Conservation (phyloP, 2,329 filamentous ascomycete genomes). For the Aphanocladium album region DNA sequence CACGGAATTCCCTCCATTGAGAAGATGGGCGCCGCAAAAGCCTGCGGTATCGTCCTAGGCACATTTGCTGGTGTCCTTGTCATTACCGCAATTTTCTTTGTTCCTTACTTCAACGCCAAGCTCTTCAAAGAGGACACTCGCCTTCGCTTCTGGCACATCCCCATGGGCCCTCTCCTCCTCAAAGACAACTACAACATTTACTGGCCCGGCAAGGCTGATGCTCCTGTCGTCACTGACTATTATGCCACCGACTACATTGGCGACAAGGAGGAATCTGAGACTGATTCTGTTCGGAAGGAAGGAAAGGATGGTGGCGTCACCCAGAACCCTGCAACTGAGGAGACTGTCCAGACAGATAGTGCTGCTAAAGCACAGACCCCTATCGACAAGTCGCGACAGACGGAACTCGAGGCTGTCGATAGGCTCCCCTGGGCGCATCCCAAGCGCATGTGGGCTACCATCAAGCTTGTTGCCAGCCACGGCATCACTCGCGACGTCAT, state of each 20-base stretch:
- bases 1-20: conserved; percentile 22
- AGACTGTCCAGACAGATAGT: not conserved
- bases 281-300: not conserved
- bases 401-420: conserved; percentile 11
- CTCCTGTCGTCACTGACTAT: conserved; percentile 21
- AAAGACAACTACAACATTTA: conserved; percentile 21
- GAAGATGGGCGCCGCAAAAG: conserved; percentile 28
- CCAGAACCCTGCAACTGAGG: conserved; percentile 7
- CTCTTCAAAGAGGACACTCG: conserved; percentile 28
- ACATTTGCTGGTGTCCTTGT: not conserved
- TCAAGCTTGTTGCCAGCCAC: conserved; percentile 42
- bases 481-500: conserved; percentile 43
- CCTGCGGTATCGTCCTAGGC: conserved; percentile 11
- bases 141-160: conserved; percentile 28
- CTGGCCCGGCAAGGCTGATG: conserved; percentile 21
- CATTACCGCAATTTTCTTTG: conserved; percentile 21
- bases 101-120: conserved; percentile 30
- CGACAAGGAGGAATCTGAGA: conserved; percentile 5
- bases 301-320: not conserved
- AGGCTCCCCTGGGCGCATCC: conserved; percentile 8
- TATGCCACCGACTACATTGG: not conserved
- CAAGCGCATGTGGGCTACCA: conserved; percentile 14
- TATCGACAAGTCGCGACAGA: conserved; percentile 13
- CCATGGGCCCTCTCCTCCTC: conserved; percentile 33
- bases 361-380: not conserved